A percentile compares a stretch with the other conserved stretches of the same genome.
These are phyloP conservation scores for Bipolaris zeicola DNA, from an alignment of 2,329 filamentous ascomycete species.

Conservation along the genomic window DNA sequence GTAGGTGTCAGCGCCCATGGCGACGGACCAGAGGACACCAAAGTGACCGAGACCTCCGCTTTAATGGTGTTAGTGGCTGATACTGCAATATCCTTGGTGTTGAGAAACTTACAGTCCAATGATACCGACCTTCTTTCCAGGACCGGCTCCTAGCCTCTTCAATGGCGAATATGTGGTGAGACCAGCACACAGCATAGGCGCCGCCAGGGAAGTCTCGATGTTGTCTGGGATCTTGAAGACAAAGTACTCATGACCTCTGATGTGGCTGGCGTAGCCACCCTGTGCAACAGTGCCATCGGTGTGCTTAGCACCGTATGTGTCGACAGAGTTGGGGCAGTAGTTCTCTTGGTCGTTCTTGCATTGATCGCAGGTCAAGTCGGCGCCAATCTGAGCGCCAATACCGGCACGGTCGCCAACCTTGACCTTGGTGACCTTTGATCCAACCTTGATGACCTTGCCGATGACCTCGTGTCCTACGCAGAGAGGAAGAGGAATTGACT, in stretches of 20 bases:
- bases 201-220: conserved; percentile 65
- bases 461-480: conserved; percentile 69
- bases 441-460: conserved; percentile 57
- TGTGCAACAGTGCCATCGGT: conserved; percentile 66
- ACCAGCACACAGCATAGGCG: conserved; percentile 84
- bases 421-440: conserved; percentile 56
- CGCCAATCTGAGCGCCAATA: conserved; percentile 57
- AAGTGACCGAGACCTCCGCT: conserved; percentile 59
- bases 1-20: conserved; percentile 66
- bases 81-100: neutral
- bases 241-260: conserved; percentile 78
- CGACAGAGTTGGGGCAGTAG: conserved; percentile 57
- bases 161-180: conserved; percentile 81
- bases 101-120: conserved; percentile 62
- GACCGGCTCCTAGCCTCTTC: conserved; percentile 73
- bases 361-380: conserved; percentile 57
- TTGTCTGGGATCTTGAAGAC: conserved; percentile 76
- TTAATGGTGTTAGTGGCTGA: conserved; percentile 14
- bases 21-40: conserved; percentile 55
- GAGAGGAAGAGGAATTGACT: conserved; percentile 64
- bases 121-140: conserved; percentile 79
- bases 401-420: conserved; percentile 56
- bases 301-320: conserved; percentile 58
- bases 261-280: conserved; percentile 70
- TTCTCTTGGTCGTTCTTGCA: conserved; percentile 61